Percentiles rank a stretch among this genome's conserved stretches.
These are phyloP conservation scores for Tetrapyrgos nigripes DNA, from an alignment of 1,284 basidiomycete species.

Conservation along the genomic window DNA sequence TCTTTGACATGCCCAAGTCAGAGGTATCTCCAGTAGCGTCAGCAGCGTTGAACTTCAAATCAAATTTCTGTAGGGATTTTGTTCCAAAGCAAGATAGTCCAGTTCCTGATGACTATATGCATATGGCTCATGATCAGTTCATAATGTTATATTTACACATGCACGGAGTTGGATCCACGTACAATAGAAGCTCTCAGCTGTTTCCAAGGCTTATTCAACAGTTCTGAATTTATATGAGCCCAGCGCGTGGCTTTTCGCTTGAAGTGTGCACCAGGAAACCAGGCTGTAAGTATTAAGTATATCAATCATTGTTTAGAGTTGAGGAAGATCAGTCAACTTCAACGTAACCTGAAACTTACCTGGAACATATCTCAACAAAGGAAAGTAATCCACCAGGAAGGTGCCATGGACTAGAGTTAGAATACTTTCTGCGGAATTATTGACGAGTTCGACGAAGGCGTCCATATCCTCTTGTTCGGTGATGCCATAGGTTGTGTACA, in stretches of 20 bases:
- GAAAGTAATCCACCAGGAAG: constrained; percentile 39
- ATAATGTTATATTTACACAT: not conserved
- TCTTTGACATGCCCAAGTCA: no score
- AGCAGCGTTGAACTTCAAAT: not conserved
- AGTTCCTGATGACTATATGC: constrained; percentile 19
- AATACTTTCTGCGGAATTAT: constrained; percentile 26
- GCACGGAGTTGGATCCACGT: not conserved
- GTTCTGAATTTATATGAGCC: constrained; percentile 13
- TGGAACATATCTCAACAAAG: constrained; percentile 29
- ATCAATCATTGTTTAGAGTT: no score
- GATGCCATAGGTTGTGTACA: constrained; percentile 37
- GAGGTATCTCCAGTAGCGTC: not conserved
- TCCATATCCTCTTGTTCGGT: constrained; percentile 34
- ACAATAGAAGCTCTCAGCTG: constrained; percentile 24
- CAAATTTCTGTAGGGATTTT: constrained; percentile 17
- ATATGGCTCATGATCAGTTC: no score
- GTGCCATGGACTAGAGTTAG: constrained; percentile 32
- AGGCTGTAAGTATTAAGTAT: constrained; percentile 13
- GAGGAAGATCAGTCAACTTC: no score
- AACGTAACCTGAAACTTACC: constrained; percentile 16
- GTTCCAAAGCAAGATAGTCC: constrained; percentile 23
- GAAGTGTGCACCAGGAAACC: constrained; percentile 39
- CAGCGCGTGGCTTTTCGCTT: constrained; percentile 30
- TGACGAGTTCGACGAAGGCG: constrained; percentile 26
- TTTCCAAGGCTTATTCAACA: constrained; percentile 27